Evolutionary conservation across 2,329 filamentous ascomycete species (phyloP), one percentile per base, ranked within the genome.

Genomic region (Cephalotrichum gorgonifer): DNA sequence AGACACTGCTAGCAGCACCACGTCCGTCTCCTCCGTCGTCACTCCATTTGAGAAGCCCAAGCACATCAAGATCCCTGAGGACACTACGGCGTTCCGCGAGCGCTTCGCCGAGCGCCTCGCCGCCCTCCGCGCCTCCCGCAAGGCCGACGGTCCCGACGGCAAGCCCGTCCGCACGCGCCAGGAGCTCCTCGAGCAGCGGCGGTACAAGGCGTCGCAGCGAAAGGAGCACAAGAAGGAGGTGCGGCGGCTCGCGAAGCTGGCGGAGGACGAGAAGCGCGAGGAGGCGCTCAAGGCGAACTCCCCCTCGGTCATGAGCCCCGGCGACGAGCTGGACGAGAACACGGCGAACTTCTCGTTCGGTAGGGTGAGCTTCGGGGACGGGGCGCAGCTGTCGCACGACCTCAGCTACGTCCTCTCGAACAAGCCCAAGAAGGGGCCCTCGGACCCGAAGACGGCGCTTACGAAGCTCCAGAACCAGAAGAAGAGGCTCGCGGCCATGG

Each of bases 151-250:
- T 6, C 75, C 83, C 1, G 83, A 94, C 57, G 88, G 88, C 52
- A 84, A 85, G 59, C 83, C 86, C 15, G 87, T 91, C 50, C 82
- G 86, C 54, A 95, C 88, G 52, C 81, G 93, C 53, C 86, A 95
- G 67, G 90, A 97, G 62, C 77, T 98, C 12, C 88, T 98, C 57
- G 93, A 97, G 66, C 79, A 87, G 42, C 81, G 93, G 39, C 81
- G 93, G 54, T 81, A 83, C 61, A 96, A 95, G 69, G 86, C 95
- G 63, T 85, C 88, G 52, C 81, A 89, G 64, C 81, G 88, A 53
- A 91, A 90, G 63, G 83, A 82, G 22, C 85, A 91, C 60, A 97
- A 95, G 72, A 93, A 95, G 66, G 86, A 91, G 60, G 71, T 89
- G 51, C 80, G 90, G 42, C 73, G 78, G 55, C 77, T 86, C 57